Evolutionary conservation across 805 yeast genomes (phyloP), one percentile per base, ranked within the genome.

Genomic region (Yamadazyma olivae): DNA sequence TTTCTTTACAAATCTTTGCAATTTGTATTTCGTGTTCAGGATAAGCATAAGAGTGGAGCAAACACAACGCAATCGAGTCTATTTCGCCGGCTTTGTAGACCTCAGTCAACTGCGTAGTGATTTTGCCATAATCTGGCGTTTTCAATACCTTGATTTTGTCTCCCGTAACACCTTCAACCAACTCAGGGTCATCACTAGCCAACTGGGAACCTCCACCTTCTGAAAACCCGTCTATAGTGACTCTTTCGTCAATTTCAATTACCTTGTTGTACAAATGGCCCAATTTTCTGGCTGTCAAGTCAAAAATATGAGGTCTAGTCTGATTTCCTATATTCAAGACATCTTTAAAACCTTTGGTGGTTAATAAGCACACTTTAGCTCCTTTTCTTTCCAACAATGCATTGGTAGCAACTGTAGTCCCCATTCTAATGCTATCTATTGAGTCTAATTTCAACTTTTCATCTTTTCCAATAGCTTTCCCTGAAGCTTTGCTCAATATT

Each of bases 371-470:
- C 48, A 95, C 90, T 21, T 79, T 66, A 39, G 89, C 95, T 34
- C 98, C 99, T 53, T 89, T 89, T 44, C 98, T 73, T 54, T 91
- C 98, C 41, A 91, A 69, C 22, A 93, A 71, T 1, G 98, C 96
- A 61, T 91, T 91, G 6, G 98, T 91, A 2, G 99, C 98, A 8
- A 89, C 93, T 0, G 97, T 90, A 3, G 97, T 89, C 3, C 97
- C 97, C 84, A 90, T 81, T 38, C 95, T 69, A 32, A 89, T 77
- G 28, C 81, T 74, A 36, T 77, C 79, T 25, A 88, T 83, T 3
- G 61, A 59, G 3, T 79, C 70, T 1, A 86, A 71, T 40, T 82
- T 87, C 40, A 89, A 58, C 32, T 55, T 56, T 22, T 40, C 36
- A 20, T 35, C 32, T 31, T 41, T 45, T 3, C 89, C 81, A 33